Evolutionary conservation across 495 filamentous ascomycete genomes (phyloP).

Genomic region (Trichoderma reesei): DNA sequence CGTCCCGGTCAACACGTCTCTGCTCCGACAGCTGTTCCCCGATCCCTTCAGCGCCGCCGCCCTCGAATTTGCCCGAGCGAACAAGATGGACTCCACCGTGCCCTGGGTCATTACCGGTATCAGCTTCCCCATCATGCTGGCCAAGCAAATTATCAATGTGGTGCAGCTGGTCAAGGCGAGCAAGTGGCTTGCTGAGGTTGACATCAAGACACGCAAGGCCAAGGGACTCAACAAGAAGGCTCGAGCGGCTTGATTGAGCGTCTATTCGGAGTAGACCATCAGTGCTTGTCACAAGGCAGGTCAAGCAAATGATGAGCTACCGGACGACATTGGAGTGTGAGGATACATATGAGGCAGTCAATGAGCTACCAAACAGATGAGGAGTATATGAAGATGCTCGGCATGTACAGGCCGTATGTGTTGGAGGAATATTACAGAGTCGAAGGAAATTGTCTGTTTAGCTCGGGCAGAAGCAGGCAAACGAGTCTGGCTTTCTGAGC

Average conservation of each 20-base stretch:
- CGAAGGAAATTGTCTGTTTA: neutral
- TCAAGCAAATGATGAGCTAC: too few species aligned
- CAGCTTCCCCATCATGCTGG: constrained; percentile 73
- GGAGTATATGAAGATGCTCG: too few species aligned
- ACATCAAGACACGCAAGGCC: constrained; percentile 14
- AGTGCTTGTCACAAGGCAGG: neutral
- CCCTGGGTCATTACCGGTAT: constrained; percentile 85
- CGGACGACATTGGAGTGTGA: too few species aligned
- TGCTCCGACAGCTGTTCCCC: constrained; percentile 57
- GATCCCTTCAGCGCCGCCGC: constrained; percentile 86
- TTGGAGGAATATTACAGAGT: neutral
- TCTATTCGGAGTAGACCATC: neutral
- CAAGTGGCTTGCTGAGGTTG: constrained; percentile 40
- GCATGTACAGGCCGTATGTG: too few species aligned
- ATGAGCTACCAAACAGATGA: neutral
- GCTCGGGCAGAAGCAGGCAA: neutral
- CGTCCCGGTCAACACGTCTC: constrained; percentile 52
- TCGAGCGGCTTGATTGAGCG: neutral
- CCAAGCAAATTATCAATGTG: constrained; percentile 90
- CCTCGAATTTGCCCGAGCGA: constrained; percentile 79
- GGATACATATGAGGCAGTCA: neutral
- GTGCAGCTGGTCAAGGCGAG: constrained; percentile 91
- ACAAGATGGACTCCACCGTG: constrained; percentile 67
- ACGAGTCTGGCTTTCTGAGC: neutral
- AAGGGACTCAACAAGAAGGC: constrained; percentile 10